phyloP scores from a whole-genome alignment of 2,329 filamentous ascomycete species.

The Fusarium decemcellulare region DNA sequence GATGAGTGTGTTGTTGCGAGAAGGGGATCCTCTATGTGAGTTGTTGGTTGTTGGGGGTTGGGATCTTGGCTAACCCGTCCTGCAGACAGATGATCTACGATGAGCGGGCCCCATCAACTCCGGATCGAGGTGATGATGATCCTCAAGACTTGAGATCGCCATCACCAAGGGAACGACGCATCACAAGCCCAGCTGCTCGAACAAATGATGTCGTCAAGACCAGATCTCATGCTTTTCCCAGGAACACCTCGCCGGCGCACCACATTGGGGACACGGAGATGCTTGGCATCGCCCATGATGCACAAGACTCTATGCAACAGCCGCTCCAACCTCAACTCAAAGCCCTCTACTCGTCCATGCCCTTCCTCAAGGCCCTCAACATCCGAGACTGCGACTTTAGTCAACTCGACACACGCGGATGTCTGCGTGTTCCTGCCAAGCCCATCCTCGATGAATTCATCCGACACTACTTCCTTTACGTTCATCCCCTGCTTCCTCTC shows the following conservation, averaged over 20 bases:
- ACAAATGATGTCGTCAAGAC: background rate
- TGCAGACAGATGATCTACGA: constrained; percentile 11
- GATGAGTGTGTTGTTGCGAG: constrained; percentile 32
- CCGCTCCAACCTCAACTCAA: constrained; percentile 34
- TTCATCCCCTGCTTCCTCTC: constrained; percentile 35
- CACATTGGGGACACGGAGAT: background rate
- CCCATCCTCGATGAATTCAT: constrained; percentile 39
- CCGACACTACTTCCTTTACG: constrained; percentile 39
- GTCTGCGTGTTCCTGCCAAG: constrained; percentile 36
- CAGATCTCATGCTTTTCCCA: background rate
- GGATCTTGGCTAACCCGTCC: background rate
- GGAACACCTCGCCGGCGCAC: background rate
- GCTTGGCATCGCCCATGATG: background rate
- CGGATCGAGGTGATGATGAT: constrained; percentile 5
- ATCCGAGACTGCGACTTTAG: constrained; percentile 35
- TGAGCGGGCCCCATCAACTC: background rate
- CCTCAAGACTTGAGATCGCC: constrained; percentile 8
- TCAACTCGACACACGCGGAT: constrained; percentile 30
- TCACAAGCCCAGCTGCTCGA: background rate
- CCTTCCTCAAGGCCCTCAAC: constrained; percentile 28
- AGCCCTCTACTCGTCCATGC: constrained; percentile 37
- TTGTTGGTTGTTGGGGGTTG: background rate
- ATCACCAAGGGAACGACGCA: constrained; percentile 11
- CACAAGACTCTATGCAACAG: background rate
- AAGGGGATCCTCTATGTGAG: constrained; percentile 29